Percentiles rank a stretch among this genome's conserved stretches.
These are phyloP conservation scores for Coix lacrymajobi DNA, from an alignment of 176 grass and related monocot genomes.

Conservation along the genomic window DNA sequence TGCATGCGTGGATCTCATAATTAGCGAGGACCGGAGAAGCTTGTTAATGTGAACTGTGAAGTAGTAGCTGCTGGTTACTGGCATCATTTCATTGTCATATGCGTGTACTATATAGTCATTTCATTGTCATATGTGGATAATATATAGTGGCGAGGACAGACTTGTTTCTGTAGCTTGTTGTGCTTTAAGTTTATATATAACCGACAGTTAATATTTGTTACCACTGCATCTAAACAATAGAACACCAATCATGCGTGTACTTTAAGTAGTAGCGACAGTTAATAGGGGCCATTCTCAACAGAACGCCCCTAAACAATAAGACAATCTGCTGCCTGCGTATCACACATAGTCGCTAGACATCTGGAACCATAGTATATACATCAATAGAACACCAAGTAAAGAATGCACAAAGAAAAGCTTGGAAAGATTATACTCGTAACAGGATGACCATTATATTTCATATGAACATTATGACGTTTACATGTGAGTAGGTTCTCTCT, in stretches of 20 bases:
- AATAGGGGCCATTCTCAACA: background rate
- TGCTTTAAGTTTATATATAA: background rate
- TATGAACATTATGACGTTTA: constrained; percentile 40
- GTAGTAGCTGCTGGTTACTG: background rate
- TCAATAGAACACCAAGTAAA: background rate
- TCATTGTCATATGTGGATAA: background rate
- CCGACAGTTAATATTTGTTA: background rate
- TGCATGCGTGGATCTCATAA: too few relatives aligned
- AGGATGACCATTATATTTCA: constrained; percentile 28
- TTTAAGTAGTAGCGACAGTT: too few relatives aligned
- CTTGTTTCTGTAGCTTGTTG: background rate
- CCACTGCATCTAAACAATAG: too few relatives aligned
- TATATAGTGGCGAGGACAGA: background rate
- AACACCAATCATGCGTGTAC: too few relatives aligned
- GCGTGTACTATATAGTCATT: background rate
- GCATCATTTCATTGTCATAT: background rate
- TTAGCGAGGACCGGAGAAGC: background rate
- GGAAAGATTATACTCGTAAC: background rate
- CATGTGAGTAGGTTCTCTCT: constrained; percentile 11
- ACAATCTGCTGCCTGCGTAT: background rate
- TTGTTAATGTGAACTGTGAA: background rate
- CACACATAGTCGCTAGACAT: background rate
- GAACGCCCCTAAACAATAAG: background rate
- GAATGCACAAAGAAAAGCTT: background rate
- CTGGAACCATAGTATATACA: background rate